Base-by-base conservation (phyloP, 306 rosid species). In the Alnus glutinosa region DNA sequence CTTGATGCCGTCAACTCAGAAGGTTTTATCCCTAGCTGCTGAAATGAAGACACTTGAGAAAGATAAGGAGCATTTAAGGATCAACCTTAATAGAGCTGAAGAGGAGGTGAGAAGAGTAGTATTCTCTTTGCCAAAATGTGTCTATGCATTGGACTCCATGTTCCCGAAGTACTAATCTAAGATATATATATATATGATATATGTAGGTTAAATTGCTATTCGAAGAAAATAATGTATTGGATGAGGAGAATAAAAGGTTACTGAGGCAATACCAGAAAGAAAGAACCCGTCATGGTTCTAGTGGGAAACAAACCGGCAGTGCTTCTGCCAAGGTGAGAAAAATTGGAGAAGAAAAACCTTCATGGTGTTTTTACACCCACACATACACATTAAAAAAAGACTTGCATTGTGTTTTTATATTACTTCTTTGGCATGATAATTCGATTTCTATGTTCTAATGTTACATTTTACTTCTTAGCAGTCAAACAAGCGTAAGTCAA, bases 71-170 rank as follows among this genome's bases (percentile, higher is more conserved):
- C 90, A 90, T 75, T 83, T 93, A 57, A 88, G 82, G 84, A 83
- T 79, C 69, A 96, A 96, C 88, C 99, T 96, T 79, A 70, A 66
- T 82, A 91, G 81, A 77, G 99, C 99, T 48, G 98, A 96, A 86
- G 98, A 89, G 73, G 98, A 96, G 97, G 99, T 96, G 79, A 80
- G 82, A 74, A 79, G 66, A 77, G 73, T 55, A 23, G 55, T 74
- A 48, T 55, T 28, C 64, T 74, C 47, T 73, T 78, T 30, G 9
- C 58, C 63, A 42, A 54, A 74, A 63, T 55, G 72, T 51, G 58
- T 12, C 71, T 30, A 67, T 73, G 32, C 61, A 4, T 71, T 71
- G 62, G 69, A 74, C 63, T 75, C 51, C 78, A 47, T 78, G 71
- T 48, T 69, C 47, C 50, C 61, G 39, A 73, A 74, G 37, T n/a